A percentile compares a stretch with the other conserved stretches of the same genome.
phyloP scores from a whole-genome alignment of 352 stramenopile genomes.

The Saprolegnia parasitica region DNA sequence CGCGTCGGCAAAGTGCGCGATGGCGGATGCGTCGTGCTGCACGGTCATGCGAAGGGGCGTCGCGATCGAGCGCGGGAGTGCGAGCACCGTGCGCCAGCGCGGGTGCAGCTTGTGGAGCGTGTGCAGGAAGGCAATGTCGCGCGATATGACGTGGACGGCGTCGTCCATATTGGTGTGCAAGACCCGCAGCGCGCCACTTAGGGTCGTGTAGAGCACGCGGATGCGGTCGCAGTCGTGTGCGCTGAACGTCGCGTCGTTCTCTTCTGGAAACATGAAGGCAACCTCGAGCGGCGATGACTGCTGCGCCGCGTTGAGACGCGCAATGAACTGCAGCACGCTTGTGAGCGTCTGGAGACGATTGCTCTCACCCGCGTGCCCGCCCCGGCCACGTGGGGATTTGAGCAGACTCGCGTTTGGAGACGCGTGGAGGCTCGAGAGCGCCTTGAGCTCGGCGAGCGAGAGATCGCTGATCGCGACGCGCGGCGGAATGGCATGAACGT shows the following conservation, averaged over 20 bases:
- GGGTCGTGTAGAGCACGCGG: neutral
- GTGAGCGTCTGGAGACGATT: slow-evolving; percentile 22
- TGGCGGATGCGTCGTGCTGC: neutral
- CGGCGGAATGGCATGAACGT: neutral
- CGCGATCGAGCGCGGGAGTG: neutral
- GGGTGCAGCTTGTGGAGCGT: slow-evolving; percentile 13
- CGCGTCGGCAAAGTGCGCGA: slow-evolving; percentile 20
- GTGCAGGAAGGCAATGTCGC: neutral
- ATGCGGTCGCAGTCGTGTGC: neutral
- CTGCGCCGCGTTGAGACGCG: neutral
- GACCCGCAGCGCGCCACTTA: neutral
- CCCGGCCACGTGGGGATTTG: slow-evolving; percentile 14
- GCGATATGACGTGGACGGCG: neutral
- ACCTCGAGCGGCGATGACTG: neutral
- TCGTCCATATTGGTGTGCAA: neutral
- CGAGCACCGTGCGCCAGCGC: neutral
- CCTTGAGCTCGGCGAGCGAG: slow-evolving; percentile 20
- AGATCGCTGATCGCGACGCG: neutral
- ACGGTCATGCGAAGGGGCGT: neutral
- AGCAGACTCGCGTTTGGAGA: slow-evolving; percentile 6
- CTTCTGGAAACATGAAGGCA: slow-evolving; percentile 10
- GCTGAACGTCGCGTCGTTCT: neutral
- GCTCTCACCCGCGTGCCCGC: neutral
- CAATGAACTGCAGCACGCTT: neutral
- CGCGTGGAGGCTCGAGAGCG: slow-evolving; percentile 17